phyloP scores from a whole-genome alignment of 306 rosid genomes.

The Gleditsia sinensis region DNA sequence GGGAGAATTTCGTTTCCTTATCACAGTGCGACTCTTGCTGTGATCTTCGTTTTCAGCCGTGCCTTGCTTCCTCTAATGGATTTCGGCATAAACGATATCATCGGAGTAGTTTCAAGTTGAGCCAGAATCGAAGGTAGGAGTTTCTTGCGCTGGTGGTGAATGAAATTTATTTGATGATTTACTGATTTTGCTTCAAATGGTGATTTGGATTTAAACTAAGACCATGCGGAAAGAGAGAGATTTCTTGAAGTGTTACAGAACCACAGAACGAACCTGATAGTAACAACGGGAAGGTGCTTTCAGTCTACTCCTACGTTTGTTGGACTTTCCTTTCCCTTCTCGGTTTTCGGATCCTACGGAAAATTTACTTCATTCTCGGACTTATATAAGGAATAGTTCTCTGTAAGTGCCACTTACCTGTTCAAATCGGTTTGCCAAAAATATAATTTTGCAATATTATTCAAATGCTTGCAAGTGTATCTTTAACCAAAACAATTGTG shows the following conservation, averaged over 20 bases:
- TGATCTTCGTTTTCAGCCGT: conserved; percentile 58
- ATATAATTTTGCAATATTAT: neutral
- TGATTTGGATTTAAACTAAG: conserved; percentile 26
- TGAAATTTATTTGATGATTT: neutral
- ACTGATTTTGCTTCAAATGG: conserved; percentile 2
- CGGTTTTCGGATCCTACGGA: neutral
- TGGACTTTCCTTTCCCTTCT: neutral
- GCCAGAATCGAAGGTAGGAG: conserved; percentile 46
- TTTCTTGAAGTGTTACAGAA: conserved; percentile 66
- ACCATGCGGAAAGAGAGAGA: conserved; percentile 43
- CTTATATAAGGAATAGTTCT: conserved; percentile 11
- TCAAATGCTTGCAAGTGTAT: neutral
- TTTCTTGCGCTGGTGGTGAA: neutral
- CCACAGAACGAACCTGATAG: conserved; percentile 54
- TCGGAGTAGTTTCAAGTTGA: conserved; percentile 39
- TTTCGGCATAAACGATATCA: conserved; percentile 37
- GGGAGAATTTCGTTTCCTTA: conserved; percentile 52
- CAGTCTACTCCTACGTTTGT: neutral
- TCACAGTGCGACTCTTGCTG: conserved; percentile 68
- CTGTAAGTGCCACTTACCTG: neutral
- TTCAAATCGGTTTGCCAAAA: neutral
- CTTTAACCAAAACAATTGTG: neutral
- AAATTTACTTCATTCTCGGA: neutral
- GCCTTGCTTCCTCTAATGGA: conserved; percentile 33
- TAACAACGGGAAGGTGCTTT: conserved; percentile 62